Conservation (phyloP, 371 early-diverging fungal species). For the Mortierella sp. region DNA sequence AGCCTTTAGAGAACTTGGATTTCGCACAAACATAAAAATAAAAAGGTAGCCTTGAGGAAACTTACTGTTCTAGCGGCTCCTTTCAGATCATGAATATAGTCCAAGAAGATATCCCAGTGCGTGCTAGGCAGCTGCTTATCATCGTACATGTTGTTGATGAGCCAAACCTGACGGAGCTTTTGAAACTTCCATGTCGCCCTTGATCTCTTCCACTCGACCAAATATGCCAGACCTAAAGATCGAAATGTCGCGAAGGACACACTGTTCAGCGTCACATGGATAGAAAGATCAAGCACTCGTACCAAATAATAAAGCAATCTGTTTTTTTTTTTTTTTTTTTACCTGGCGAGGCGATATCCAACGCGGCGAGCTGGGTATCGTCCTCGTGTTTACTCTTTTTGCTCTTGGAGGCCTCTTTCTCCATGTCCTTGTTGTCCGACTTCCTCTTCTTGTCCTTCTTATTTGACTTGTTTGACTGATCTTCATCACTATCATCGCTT, state of each 20-base stretch:
- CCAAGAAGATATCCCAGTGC: constrained; percentile 55
- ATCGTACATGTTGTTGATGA: constrained; percentile 67
- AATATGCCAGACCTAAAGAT: constrained; percentile 43
- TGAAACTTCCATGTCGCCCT: constrained; percentile 69
- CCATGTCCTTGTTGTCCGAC: constrained; percentile 13
- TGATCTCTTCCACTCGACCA: constrained; percentile 50
- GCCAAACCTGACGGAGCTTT: constrained; percentile 72
- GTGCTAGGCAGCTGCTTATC: constrained; percentile 42
- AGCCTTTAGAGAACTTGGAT: too few species aligned
- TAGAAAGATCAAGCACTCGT: too few species aligned
- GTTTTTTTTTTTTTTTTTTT: not conserved
- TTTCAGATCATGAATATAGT: constrained; percentile 58
- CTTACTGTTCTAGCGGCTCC: constrained; percentile 58
- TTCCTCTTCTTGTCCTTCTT: constrained; percentile 20
- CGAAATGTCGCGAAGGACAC: too few species aligned
- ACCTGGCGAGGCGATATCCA: constrained; percentile 39
- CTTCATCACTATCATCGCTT: constrained; percentile 19
- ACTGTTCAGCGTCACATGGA: too few species aligned
- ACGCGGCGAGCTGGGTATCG: constrained; percentile 8
- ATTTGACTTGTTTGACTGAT: constrained; percentile 15
- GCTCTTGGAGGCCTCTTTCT: constrained; percentile 10
- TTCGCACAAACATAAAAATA: too few species aligned
- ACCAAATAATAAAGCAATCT: not conserved
- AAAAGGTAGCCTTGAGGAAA: not conserved
- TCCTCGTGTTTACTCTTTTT: constrained; percentile 30